phyloP scores from a whole-genome alignment of 2,329 filamentous ascomycete species.

The Aspergillus unguis region DNA sequence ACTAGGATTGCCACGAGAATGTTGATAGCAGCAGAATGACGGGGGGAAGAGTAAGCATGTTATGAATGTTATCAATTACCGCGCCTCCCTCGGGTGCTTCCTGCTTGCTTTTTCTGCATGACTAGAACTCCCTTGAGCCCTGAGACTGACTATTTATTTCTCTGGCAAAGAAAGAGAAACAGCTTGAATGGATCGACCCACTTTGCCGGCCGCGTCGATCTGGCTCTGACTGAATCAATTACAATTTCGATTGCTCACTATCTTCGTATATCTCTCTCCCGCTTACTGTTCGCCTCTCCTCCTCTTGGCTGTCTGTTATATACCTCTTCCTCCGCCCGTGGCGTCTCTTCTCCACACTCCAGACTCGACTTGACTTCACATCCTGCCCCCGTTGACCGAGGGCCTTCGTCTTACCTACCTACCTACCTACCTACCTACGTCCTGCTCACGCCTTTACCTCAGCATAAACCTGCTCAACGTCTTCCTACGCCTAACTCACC shows the following conservation, averaged over 20 bases:
- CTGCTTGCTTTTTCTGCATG: conserved; percentile 5
- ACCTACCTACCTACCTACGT: background rate
- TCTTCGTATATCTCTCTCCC: conserved; percentile 12
- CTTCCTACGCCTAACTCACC: background rate
- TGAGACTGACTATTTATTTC: background rate
- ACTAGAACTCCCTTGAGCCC: background rate
- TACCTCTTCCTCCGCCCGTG: conserved; percentile 18
- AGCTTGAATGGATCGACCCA: conserved; percentile 3
- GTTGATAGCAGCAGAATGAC: background rate
- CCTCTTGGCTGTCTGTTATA: conserved; percentile 16
- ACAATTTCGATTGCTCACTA: conserved; percentile 10
- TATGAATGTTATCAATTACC: conserved; percentile 2
- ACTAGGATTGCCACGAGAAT: too few species aligned
- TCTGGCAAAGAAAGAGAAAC: too few species aligned
- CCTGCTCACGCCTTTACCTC: background rate
- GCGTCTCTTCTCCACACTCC: conserved; percentile 24
- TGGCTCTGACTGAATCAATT: background rate
- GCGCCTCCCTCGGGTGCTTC: conserved; percentile 14
- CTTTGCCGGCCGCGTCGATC: conserved; percentile 9
- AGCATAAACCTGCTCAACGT: background rate
- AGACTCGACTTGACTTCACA: conserved; percentile 9
- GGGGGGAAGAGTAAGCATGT: too few species aligned
- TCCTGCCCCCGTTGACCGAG: conserved; percentile 6
- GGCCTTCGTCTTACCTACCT: background rate
- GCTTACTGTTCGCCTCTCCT: conserved; percentile 15